phyloP scores from a whole-genome alignment of 2,329 filamentous ascomycete genomes.

The Hymenoscyphus occultus region DNA sequence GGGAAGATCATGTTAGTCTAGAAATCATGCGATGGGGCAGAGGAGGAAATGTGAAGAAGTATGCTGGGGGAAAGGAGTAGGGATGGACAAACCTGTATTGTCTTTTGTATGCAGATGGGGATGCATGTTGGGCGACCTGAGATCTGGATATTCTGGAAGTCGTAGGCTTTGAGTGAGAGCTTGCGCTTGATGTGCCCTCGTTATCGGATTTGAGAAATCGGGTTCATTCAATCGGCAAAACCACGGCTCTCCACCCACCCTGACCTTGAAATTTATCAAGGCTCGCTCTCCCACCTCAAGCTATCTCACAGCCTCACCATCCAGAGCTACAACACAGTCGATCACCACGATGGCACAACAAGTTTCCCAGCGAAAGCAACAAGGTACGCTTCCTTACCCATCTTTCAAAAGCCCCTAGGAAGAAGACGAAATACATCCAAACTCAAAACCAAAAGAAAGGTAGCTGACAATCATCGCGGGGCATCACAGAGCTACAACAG shows the following conservation, averaged over 20 bases:
- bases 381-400: slow-evolving; percentile 29
- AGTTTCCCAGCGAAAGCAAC: slow-evolving; percentile 37
- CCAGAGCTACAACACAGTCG: slow-evolving; percentile 14
- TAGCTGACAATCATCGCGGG: background rate
- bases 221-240: slow-evolving; percentile 12
- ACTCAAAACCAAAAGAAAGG: background rate
- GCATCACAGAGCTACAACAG: slow-evolving; percentile 67
- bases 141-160: background rate
- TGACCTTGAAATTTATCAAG: slow-evolving; percentile 4
- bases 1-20: slow-evolving; percentile 23
- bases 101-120: slow-evolving; percentile 93
- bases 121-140: slow-evolving; percentile 68
- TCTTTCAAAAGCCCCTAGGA: background rate
- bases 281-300: background rate
- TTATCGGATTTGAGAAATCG: background rate
- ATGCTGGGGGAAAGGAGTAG: background rate
- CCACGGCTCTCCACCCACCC: background rate
- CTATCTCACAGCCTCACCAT: slow-evolving; percentile 5
- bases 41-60: background rate
- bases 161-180: slow-evolving; percentile 15
- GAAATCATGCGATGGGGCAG: background rate
- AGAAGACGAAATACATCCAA: background rate
- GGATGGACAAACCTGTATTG: slow-evolving; percentile 65
- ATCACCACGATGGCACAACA: slow-evolving; percentile 33
- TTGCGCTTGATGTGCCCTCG: slow-evolving; percentile 12